phyloP scores from a whole-genome alignment of 176 grass and related monocot species.

The Oryza brachyantha region DNA sequence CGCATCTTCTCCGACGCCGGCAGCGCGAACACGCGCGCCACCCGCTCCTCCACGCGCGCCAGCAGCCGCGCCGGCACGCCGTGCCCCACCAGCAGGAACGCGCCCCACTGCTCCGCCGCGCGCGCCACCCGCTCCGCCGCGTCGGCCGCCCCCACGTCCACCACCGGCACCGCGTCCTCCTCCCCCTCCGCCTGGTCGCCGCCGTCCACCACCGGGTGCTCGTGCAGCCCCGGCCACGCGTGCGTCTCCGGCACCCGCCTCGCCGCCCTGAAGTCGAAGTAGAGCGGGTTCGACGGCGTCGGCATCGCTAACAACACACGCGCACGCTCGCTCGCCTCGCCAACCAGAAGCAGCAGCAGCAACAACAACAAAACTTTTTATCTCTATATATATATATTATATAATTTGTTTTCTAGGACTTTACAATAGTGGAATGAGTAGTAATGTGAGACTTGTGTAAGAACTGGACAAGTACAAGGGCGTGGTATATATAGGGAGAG shows the following conservation, averaged over 20 bases:
- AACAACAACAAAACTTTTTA: too few species aligned
- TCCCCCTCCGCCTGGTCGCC: background rate
- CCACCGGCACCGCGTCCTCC: conserved; percentile 64
- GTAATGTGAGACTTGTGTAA: conserved; percentile 28
- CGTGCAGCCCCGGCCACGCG: conserved; percentile 65
- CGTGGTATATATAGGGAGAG: conserved; percentile 41
- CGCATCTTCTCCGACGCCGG: conserved; percentile 62
- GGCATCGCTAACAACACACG: conserved; percentile 16
- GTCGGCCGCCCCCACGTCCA: conserved; percentile 47
- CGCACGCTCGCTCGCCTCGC: background rate
- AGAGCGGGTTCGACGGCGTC: conserved; percentile 52
- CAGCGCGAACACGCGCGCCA: conserved; percentile 74
- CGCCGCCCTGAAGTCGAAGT: conserved; percentile 45
- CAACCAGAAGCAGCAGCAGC: background rate
- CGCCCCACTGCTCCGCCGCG: conserved; percentile 81
- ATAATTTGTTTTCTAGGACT: conserved; percentile 26
- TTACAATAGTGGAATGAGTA: conserved; percentile 19
- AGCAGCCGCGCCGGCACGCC: conserved; percentile 44
- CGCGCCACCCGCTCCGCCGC: conserved; percentile 8
- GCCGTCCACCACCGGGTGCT: conserved; percentile 58
- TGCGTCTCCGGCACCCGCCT: conserved; percentile 80
- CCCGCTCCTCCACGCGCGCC: conserved; percentile 51
- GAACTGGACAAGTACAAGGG: conserved; percentile 37
- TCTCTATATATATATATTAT: background rate
- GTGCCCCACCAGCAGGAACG: conserved; percentile 70